Evolutionary conservation across 192 early-diverging fungal genomes (phyloP).

Genomic region (Piromyces finnis): DNA sequence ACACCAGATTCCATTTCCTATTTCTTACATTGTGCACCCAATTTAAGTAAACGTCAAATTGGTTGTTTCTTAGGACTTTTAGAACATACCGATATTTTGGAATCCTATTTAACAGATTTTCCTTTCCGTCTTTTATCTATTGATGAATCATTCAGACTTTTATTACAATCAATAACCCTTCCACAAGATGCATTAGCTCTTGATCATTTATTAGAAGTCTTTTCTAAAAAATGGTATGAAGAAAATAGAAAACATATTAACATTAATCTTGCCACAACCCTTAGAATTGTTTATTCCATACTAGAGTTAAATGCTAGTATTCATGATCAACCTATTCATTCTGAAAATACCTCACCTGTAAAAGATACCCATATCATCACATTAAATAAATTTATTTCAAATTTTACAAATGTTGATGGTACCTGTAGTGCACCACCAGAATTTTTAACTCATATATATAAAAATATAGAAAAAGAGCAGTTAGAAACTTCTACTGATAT

Average conservation of each 20-base stretch:
- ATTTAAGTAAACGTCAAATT: conserved; percentile 31
- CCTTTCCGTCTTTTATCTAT: conserved; percentile 27
- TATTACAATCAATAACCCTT: conserved; percentile 26
- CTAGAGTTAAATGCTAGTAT: conserved; percentile 37
- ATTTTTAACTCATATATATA: background rate
- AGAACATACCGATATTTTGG: conserved; percentile 30
- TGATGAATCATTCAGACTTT: conserved; percentile 36
- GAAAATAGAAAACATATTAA: conserved; percentile 33
- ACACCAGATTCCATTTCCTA: conserved; percentile 44
- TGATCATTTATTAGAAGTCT: conserved; percentile 33
- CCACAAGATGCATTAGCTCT: conserved; percentile 23
- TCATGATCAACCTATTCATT: conserved; percentile 9
- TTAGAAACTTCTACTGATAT: background rate
- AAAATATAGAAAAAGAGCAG: background rate
- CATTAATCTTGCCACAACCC: conserved; percentile 26
- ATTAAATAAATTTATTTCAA: background rate
- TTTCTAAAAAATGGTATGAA: conserved; percentile 43
- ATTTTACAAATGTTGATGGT: background rate
- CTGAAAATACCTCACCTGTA: too few relatives aligned
- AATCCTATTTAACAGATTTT: conserved; percentile 32
- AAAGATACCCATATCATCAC: background rate
- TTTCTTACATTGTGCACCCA: conserved; percentile 46
- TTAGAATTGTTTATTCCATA: conserved; percentile 42
- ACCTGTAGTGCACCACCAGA: background rate
- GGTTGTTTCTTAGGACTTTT: conserved; percentile 31